Base-by-base conservation (phyloP, 2,329 filamentous ascomycete species). In the Trichoderma semiorbis region DNA sequence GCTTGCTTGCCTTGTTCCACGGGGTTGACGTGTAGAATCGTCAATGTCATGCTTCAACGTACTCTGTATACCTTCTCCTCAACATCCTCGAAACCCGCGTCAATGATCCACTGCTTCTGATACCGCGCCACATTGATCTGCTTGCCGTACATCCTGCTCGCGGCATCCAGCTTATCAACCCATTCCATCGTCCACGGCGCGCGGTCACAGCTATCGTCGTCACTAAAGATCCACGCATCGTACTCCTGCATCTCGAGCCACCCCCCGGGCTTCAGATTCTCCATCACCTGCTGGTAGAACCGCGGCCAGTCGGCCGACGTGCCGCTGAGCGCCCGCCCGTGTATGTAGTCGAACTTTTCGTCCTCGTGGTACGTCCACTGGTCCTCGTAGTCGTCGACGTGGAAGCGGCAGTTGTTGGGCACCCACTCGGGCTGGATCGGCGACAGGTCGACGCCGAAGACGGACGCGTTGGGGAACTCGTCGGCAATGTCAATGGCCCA, bases 351-450 rank as follows among this genome's bases (percentile, higher is more conserved):
- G 72, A 81, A 81, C 30, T 75, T 75, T 32, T 80, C 76, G 76
- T 88, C 85, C 11, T 74, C 72, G 36, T 47, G 69, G 71, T 80
- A 82, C 74, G 83, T 80, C 83, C 83, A 84, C 24, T 78, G 75
- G n/a, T 86, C 83, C 76, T 90, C 88, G 43, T 88, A 86, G 76
- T 92, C 90, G 76, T 92, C 90, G 43, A 92, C 85, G 70, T 90
- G 84, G 75, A 92, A 92, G 71, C 86, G 84, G 72, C 90, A 87
- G 75, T 92, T 92, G 32, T 84, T 82, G 1, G 89, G 89, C 4
- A 90, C 85, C 80, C 85, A 86, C 32, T 82, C 82, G 3, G 87
- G 87, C 76, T 90, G 88, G 53, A 89, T 89, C 1, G 88, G 87
- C 14, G 85, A 88, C 3, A 90, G 82, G 76, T 90, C 88, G 7